These are phyloP conservation scores for Colletotrichum siamense DNA, from an alignment of 2,329 filamentous ascomycete species.

Conservation along the genomic window DNA sequence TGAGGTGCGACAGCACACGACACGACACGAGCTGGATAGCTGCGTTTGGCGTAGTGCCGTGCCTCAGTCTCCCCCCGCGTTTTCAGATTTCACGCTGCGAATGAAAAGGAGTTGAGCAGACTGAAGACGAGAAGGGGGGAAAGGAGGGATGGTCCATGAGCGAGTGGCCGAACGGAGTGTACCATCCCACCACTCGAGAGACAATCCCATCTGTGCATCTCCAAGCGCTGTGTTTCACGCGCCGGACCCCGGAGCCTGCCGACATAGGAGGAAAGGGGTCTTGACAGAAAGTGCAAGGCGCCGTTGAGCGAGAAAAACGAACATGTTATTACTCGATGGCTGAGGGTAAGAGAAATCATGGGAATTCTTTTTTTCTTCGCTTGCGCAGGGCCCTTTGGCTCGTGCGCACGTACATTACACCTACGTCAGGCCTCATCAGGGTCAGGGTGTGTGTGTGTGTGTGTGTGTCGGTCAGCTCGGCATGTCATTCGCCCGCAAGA, in stretches of 20 bases:
- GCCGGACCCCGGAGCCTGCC: slow-evolving; percentile 17
- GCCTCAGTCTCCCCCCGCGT: neutral
- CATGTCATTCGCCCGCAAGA: slow-evolving; percentile 1
- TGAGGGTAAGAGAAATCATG: slow-evolving; percentile 18
- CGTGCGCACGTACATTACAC: neutral
- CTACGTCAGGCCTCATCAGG: slow-evolving; percentile 12
- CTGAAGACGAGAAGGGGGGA: neutral
- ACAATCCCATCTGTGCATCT: slow-evolving; percentile 15
- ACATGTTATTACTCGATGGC: slow-evolving; percentile 19
- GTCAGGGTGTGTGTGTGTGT: neutral
- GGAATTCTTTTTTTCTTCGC: neutral
- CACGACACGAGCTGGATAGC: neutral
- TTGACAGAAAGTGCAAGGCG: neutral
- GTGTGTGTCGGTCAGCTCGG: neutral
- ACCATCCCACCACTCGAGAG: neutral
- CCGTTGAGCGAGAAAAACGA: neutral
- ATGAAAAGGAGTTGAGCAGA: neutral
- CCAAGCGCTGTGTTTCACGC: slow-evolving; percentile 18
- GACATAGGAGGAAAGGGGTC: neutral
- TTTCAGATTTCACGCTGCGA: neutral
- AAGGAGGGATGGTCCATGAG: neutral
- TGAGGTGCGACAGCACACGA: neutral
- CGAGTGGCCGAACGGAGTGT: neutral
- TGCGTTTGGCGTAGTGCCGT: neutral
- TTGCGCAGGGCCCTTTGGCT: neutral